Evolutionary conservation across 2,329 filamentous ascomycete genomes (phyloP).

Genomic region (Monosporascus sp.): DNA sequence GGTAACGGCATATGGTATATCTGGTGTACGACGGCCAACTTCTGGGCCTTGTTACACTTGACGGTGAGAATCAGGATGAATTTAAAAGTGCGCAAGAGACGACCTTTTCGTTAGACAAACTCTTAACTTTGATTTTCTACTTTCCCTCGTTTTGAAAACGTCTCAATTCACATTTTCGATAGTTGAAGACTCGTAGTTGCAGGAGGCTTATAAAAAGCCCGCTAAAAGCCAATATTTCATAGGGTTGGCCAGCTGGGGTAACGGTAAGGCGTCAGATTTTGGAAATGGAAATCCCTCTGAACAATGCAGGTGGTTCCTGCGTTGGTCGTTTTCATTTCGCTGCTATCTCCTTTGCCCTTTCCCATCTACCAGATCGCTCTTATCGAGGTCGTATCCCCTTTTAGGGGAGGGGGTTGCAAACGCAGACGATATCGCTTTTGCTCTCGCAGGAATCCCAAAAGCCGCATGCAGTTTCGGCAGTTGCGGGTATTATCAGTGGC

Average conservation of each 20-base stretch:
- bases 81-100: no score
- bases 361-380: not conserved
- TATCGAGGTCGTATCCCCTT: not conserved
- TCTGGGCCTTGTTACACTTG: no score
- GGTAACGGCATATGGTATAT: no score
- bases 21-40: no score
- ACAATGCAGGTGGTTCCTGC: slow-evolving; percentile 30
- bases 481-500: no score
- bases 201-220: not conserved
- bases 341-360: slow-evolving; percentile 2
- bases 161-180: no score
- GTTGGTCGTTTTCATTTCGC: slow-evolving; percentile 19
- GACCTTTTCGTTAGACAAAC: no score
- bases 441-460: not conserved
- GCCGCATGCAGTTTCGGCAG: no score
- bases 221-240: not conserved
- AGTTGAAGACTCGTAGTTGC: no score
- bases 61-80: no score
- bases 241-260: slow-evolving; percentile 17
- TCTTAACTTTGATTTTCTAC: no score
- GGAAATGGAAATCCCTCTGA: slow-evolving; percentile 19
- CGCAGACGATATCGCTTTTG: not conserved
- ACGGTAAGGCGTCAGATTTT: slow-evolving; percentile 31
- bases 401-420: not conserved
- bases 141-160: no score